These are phyloP conservation scores for Pleurotus pulmonarius DNA, from an alignment of 768 basidiomycete species.

Conservation along the genomic window DNA sequence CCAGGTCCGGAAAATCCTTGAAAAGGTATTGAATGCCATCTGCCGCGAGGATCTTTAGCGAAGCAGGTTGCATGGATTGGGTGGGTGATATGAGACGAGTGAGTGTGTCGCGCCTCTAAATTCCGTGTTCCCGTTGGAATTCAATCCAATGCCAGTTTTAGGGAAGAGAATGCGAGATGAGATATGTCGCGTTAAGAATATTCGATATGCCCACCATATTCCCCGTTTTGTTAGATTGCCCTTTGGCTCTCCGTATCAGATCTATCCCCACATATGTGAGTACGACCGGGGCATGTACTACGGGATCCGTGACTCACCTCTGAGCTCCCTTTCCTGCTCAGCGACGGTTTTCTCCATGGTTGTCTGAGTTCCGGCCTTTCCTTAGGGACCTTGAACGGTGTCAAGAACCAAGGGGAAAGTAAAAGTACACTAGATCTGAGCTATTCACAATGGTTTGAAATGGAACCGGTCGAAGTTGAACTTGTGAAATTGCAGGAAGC, in stretches of 20 bases:
- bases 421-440: too few species aligned
- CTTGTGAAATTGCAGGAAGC: too few species aligned
- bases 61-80: conserved; percentile 36
- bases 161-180: too few species aligned
- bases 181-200: too few species aligned
- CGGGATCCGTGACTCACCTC: conserved; percentile 16
- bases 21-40: conserved; percentile 55
- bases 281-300: not conserved
- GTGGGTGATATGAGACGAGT: conserved; percentile 51
- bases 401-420: too few species aligned
- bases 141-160: not conserved
- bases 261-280: conserved; percentile 16
- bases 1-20: conserved; percentile 65
- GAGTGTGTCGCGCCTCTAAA: conserved; percentile 49
- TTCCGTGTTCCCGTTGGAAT: not conserved
- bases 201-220: conserved; percentile 27
- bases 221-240: conserved; percentile 32
- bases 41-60: conserved; percentile 56
- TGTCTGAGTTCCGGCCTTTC: not conserved
- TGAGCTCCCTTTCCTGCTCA: conserved; percentile 35
- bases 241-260: conserved; percentile 42
- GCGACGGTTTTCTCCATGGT: conserved; percentile 22
- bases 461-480: too few species aligned
- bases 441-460: too few species aligned
- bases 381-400: too few species aligned